A percentile compares a stretch with the other conserved stretches of the same genome.
Evolutionary conservation across 129 eudicot species (phyloP).

Genomic region (Artemisia argyi): DNA sequence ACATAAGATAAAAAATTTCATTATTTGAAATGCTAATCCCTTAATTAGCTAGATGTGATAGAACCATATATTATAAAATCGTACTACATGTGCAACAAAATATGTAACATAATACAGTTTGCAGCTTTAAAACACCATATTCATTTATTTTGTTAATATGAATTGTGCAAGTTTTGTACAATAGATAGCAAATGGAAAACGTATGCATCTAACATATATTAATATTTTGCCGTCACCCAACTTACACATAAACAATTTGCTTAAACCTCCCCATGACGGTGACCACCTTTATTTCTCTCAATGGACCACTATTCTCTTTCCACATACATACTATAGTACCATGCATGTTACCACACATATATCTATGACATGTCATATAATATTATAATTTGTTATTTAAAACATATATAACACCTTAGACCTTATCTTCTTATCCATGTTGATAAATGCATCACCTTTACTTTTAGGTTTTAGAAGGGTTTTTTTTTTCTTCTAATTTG

Average conservation of each 20-base stretch:
- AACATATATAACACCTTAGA: background rate
- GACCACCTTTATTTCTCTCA: constrained; percentile 17
- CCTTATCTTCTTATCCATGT: constrained; percentile 31
- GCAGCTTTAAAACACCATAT: too few relatives aligned
- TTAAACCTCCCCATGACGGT: constrained; percentile 21
- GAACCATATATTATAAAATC: too few relatives aligned
- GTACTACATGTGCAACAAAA: too few relatives aligned
- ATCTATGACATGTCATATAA: constrained; percentile 8
- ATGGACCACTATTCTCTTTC: constrained; percentile 21
- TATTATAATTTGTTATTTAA: background rate
- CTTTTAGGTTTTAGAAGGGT: too few relatives aligned
- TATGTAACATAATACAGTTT: too few relatives aligned
- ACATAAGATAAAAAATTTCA: too few relatives aligned
- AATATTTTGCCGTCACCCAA: background rate
- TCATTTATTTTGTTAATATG: too few relatives aligned
- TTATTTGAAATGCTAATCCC: too few relatives aligned
- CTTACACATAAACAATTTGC: constrained; percentile 4
- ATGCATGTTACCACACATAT: background rate
- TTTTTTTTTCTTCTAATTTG: too few relatives aligned
- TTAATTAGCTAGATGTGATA: too few relatives aligned
- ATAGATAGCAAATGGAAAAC: too few relatives aligned
- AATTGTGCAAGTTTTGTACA: too few relatives aligned
- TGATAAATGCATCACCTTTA: constrained; percentile 13
- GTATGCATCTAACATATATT: background rate
- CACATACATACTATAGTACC: background rate